These are phyloP conservation scores for Irpex sp. DNA, from an alignment of 1,284 basidiomycete species.

Conservation along the genomic window DNA sequence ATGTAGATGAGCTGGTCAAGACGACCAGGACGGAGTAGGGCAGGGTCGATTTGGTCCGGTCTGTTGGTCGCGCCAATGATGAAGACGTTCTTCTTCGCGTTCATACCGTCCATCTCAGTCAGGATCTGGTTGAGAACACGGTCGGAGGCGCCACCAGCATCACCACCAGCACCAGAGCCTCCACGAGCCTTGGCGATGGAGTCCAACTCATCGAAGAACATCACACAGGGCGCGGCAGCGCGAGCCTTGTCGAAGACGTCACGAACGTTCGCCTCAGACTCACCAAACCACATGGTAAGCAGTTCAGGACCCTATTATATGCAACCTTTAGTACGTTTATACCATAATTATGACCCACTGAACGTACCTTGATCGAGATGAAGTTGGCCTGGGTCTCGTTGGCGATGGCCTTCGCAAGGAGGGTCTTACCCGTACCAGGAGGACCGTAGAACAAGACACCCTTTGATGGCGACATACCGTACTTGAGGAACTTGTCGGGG, in stretches of 20 bases:
- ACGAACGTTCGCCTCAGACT: slow-evolving; percentile 98
- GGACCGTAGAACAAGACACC: slow-evolving; percentile 98
- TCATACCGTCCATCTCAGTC: slow-evolving; percentile 99
- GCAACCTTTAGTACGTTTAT: slow-evolving; percentile 13
- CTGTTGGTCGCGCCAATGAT: slow-evolving; percentile 99
- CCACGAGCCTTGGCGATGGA: slow-evolving; percentile 98
- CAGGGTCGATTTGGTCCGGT: slow-evolving; percentile 98
- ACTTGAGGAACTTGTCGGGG: slow-evolving; percentile 99
- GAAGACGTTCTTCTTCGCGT: slow-evolving; percentile 99
- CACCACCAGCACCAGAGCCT: slow-evolving; percentile 72
- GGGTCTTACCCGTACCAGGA: slow-evolving; percentile 95
- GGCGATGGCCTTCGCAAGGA: slow-evolving; percentile 96
- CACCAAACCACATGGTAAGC: slow-evolving; percentile 99
- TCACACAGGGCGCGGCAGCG: slow-evolving; percentile 97
- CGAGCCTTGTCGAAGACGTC: slow-evolving; percentile 99
- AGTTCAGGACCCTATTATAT: slow-evolving; percentile 86
- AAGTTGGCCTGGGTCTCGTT: slow-evolving; percentile 99
- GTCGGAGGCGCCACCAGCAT: slow-evolving; percentile 94
- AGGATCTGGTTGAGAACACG: slow-evolving; percentile 97
- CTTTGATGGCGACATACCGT: slow-evolving; percentile 99
- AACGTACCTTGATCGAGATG: slow-evolving; percentile 82
- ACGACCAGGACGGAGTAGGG: slow-evolving; percentile 96
- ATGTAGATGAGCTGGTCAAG: slow-evolving; percentile 95
- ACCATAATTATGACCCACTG: background rate
- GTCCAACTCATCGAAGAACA: slow-evolving; percentile 99